These are phyloP conservation scores for Leucocoprinus birnbaumii DNA, from an alignment of 768 basidiomycete species.

Conservation along the genomic window DNA sequence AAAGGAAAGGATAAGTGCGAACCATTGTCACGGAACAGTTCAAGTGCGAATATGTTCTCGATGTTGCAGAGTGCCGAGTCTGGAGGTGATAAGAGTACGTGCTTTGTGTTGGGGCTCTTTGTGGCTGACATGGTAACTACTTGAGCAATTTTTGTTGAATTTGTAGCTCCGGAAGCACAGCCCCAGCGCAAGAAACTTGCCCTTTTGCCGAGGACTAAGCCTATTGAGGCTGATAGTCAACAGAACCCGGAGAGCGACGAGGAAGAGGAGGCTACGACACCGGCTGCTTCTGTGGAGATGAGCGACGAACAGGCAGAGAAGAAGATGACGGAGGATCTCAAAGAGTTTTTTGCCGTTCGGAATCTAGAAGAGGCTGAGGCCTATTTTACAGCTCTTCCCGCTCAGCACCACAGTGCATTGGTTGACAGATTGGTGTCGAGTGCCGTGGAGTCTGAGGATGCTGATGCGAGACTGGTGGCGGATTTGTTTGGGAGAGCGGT, in stretches of 20 bases:
- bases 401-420: conserved; percentile 58
- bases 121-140: background rate
- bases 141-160: background rate
- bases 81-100: conserved; percentile 54
- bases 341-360: conserved; percentile 85
- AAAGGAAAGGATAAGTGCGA: conserved; percentile 66
- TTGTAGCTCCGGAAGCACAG: conserved; percentile 40
- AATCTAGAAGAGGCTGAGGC: conserved; percentile 85
- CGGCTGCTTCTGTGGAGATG: conserved; percentile 41
- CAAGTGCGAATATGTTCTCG: conserved; percentile 84
- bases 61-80: conserved; percentile 71
- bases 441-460: conserved; percentile 80
- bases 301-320: conserved; percentile 64
- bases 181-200: conserved; percentile 68
- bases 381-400: conserved; percentile 77
- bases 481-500: conserved; percentile 67
- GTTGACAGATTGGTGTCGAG: conserved; percentile 72
- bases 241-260: conserved; percentile 45
- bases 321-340: conserved; percentile 78
- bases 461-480: conserved; percentile 74
- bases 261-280: conserved; percentile 45
- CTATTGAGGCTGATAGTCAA: conserved; percentile 43
- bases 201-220: conserved; percentile 77
- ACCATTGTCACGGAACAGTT: conserved; percentile 76
- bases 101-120: background rate